These are phyloP conservation scores for Fraxinus excelsior DNA, from an alignment of 257 asterid species.

Conservation along the genomic window DNA sequence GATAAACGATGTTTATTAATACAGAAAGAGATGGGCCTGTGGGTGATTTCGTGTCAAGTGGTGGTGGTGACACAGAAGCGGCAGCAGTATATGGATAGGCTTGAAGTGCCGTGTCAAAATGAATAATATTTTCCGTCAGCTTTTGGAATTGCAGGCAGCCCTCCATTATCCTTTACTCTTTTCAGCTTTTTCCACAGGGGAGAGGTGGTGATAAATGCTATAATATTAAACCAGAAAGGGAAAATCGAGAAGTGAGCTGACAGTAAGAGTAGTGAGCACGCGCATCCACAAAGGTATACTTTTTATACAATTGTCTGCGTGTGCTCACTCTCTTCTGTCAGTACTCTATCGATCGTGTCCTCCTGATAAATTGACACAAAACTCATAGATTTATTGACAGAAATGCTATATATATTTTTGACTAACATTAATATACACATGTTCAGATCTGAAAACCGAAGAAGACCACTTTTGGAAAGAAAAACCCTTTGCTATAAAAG, in stretches of 20 bases:
- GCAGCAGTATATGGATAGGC: background rate
- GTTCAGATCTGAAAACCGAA: constrained; percentile 39
- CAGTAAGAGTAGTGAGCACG: constrained; percentile 58
- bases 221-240: background rate
- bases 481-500: background rate
- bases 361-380: background rate
- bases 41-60: background rate
- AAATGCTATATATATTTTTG: background rate
- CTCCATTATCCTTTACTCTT: background rate
- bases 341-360: constrained; percentile 5
- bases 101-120: background rate
- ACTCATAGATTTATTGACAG: background rate
- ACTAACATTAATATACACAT: background rate
- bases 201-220: background rate
- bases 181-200: background rate
- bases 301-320: constrained; percentile 47
- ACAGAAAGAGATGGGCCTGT: background rate
- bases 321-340: constrained; percentile 75
- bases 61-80: background rate
- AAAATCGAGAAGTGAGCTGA: constrained; percentile 23
- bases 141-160: background rate
- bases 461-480: constrained; percentile 21
- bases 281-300: constrained; percentile 32
- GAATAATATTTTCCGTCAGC: background rate
- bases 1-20: background rate